Evolutionary conservation across 441 rosid species (phyloP), one percentile per base, ranked within the genome.

Genomic region (Isatis lusitanica): DNA sequence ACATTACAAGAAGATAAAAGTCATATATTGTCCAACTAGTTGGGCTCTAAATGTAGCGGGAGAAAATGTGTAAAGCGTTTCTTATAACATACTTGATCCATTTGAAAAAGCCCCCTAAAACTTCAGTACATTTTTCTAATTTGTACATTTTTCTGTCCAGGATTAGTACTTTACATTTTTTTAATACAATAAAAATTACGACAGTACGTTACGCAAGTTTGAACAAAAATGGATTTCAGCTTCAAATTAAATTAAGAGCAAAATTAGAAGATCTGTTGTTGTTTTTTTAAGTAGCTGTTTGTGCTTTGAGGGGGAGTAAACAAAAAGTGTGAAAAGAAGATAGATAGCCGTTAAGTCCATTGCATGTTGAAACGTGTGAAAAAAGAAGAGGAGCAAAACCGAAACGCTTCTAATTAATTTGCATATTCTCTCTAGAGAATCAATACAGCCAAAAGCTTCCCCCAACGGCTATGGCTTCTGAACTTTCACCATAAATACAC

Each of bases 311-410:
- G 4, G 17, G 24, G 6, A n/a, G 15, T 38, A 43, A 33, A 52
- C n/a, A 51, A 74, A 74, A 52, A 39, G 31, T 40, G 68, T 31
- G 31, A 61, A 40, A 42, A 35, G 60, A 16, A 63, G 46, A 30
- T 47, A 63, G 46, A 30, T 47, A 70, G n/a, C 85, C 89, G 92
- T 86, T 85, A 78, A 77, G 39, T 87, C 82, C 47, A 65, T 40
- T 80, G 84, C 89, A 86, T 86, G 92, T 63, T 7, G 81, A 84
- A 13, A 87, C 89, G 89, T 87, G 89, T 81, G 61, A 81, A 67
- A 16, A 40, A 58, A 52, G 39, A 11, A 30, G 56, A 55, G 28
- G 51, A 26, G 36, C 47, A 55, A 55, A 51, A 50, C 13, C 60
- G 73, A 84, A 52, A 74, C 56, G 73, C 28, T 59, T 63, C 66